Percentiles rank a stretch among this genome's conserved stretches.
These are phyloP conservation scores for Zymoseptoria tritici DNA, from an alignment of 2,329 filamentous ascomycete species.

Conservation along the genomic window DNA sequence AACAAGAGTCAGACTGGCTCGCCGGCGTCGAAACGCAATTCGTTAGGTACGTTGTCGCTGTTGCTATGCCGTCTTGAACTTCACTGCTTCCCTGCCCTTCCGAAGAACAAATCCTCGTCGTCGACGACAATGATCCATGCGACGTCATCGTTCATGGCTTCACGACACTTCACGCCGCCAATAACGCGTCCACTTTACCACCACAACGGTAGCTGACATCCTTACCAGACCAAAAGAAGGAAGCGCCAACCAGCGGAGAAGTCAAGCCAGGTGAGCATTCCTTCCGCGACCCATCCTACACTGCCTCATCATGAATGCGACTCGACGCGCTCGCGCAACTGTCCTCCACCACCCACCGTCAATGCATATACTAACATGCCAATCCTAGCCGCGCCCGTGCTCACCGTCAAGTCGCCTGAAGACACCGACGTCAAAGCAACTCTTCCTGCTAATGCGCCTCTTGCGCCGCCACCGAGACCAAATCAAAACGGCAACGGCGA, in stretches of 20 bases:
- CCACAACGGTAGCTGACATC: neutral
- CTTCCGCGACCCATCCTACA: neutral
- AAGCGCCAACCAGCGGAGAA: conserved; percentile 4
- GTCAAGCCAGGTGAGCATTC: conserved; percentile 13
- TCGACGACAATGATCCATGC: neutral
- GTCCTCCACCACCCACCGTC: conserved; percentile 1
- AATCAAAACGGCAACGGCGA: conserved; percentile 34
- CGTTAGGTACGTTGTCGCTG: neutral
- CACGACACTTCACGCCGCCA: neutral
- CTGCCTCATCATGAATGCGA: neutral
- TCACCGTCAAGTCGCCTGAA: conserved; percentile 31
- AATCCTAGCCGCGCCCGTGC: conserved; percentile 10
- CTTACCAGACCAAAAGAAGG: conserved; percentile 10
- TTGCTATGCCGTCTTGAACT: neutral
- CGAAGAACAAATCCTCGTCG: neutral
- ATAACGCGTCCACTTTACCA: neutral
- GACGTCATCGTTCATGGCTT: neutral
- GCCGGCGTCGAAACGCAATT: neutral
- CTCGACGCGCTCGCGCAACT: neutral
- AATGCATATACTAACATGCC: neutral
- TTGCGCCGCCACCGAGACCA: conserved; percentile 47
- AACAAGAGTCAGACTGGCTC: neutral
- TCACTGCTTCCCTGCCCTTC: neutral
- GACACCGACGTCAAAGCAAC: conserved; percentile 18
- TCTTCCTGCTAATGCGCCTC: conserved; percentile 39